Percentiles rank a stretch among this genome's conserved stretches.
phyloP scores from a whole-genome alignment of 140 eudicot genomes.

The Flaveria floridana region DNA sequence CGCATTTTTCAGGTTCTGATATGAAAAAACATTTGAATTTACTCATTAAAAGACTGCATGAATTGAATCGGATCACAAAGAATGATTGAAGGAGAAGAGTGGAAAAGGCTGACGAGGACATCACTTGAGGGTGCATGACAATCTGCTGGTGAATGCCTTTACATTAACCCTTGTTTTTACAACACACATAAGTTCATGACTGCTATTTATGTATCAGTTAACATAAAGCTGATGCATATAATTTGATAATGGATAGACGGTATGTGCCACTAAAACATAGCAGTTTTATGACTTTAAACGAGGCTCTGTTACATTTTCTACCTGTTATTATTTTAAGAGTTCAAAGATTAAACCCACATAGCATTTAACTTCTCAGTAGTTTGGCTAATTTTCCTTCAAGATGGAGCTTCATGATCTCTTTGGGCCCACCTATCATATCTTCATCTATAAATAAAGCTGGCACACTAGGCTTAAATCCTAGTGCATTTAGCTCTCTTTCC shows the following conservation, averaged over 20 bases:
- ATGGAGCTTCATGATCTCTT: slow-evolving; percentile 41
- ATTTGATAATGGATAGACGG: background rate
- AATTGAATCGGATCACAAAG: slow-evolving; percentile 5
- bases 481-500: slow-evolving; percentile 32
- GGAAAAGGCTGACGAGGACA: background rate
- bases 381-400: slow-evolving; percentile 32
- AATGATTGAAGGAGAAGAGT: background rate
- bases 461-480: slow-evolving; percentile 43
- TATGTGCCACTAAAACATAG: background rate
- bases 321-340: slow-evolving; percentile 8
- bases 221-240: slow-evolving; percentile 7
- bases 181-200: background rate
- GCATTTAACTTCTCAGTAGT: slow-evolving; percentile 20
- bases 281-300: slow-evolving; percentile 7
- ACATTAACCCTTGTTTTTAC: slow-evolving; percentile 1
- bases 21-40: background rate
- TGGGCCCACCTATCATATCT: slow-evolving; percentile 40
- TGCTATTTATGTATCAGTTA: background rate
- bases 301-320: background rate
- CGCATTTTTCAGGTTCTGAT: slow-evolving; percentile 18
- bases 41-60: background rate
- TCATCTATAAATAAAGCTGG: slow-evolving; percentile 40
- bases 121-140: slow-evolving; percentile 16
- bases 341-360: slow-evolving; percentile 25
- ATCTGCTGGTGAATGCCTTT: slow-evolving; percentile 21